Percentiles rank a stretch among this genome's conserved stretches.
Conservation (phyloP, 495 filamentous ascomycete genomes). For the Neurospora sp. region DNA sequence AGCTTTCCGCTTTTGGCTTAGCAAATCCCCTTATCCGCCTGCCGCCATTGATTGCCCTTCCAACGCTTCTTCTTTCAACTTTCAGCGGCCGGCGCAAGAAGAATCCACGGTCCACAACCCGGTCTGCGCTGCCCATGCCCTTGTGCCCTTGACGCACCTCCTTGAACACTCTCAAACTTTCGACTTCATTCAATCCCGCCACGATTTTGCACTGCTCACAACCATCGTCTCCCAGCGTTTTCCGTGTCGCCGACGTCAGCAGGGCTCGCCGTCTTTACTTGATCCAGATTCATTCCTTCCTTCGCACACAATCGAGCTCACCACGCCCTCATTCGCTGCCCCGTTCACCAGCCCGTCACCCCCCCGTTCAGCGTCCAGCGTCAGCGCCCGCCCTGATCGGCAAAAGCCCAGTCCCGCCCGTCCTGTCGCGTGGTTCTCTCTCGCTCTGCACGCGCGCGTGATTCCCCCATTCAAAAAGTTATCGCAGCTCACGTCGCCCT, state of each 20-base stretch:
- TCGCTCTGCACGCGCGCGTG: constrained; percentile 17
- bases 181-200: constrained; percentile 13
- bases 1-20: constrained; percentile 18
- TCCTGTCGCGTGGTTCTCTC: constrained; percentile 16
- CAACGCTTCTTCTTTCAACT: neutral
- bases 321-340: neutral
- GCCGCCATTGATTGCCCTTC: neutral
- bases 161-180: constrained; percentile 16
- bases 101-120: neutral
- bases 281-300: neutral
- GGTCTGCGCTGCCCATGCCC: neutral
- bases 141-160: constrained; percentile 10
- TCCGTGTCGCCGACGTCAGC: constrained; percentile 3
- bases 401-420: constrained; percentile 8
- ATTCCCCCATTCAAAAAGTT: constrained; percentile 3
- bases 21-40: constrained; percentile 7
- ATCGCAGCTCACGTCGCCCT: neutral
- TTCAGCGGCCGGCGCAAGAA: neutral
- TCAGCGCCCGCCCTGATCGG: constrained; percentile 9
- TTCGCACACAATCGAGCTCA: neutral
- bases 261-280: constrained; percentile 1
- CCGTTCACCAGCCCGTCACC: neutral
- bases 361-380: constrained; percentile 5
- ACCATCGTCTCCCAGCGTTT: neutral
- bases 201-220: constrained; percentile 5